A percentile compares a stretch with the other conserved stretches of the same genome.
Conservation (phyloP, 352 stramenopile species). For the Saprolegnia parasitica region DNA sequence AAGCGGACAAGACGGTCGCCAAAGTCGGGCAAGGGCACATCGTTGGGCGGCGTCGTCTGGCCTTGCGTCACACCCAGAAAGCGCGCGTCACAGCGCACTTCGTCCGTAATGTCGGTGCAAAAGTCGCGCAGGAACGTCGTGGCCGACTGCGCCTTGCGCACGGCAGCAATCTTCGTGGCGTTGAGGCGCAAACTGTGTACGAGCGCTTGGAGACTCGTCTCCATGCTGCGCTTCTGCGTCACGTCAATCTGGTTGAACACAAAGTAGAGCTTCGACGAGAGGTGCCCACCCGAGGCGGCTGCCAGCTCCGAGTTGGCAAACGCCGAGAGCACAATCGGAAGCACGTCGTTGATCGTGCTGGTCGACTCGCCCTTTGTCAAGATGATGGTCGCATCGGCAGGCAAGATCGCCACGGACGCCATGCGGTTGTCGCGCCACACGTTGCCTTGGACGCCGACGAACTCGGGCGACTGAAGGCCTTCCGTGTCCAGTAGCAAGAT, state of each 20-base stretch:
- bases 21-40: not conserved
- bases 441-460: not conserved
- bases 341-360: slow-evolving; percentile 1
- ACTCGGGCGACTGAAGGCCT: not conserved
- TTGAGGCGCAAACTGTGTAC: not conserved
- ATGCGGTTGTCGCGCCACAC: slow-evolving; percentile 5
- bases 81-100: not conserved
- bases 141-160: not conserved
- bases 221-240: not conserved
- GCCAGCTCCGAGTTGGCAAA: slow-evolving; percentile 4
- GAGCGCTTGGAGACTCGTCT: not conserved
- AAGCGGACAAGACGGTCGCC: not conserved
- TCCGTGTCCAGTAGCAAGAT: slow-evolving; percentile 8
- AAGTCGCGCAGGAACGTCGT: not conserved
- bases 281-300: not conserved
- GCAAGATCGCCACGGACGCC: not conserved
- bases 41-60: not conserved
- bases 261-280: not conserved
- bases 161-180: not conserved
- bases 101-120: not conserved
- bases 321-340: not conserved
- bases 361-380: slow-evolving; percentile 8
- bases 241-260: not conserved
- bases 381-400: slow-evolving; percentile 8
- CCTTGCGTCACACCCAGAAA: not conserved